Conservation (phyloP, 768 basidiomycete genomes). For the Chalciporus chontae region DNA sequence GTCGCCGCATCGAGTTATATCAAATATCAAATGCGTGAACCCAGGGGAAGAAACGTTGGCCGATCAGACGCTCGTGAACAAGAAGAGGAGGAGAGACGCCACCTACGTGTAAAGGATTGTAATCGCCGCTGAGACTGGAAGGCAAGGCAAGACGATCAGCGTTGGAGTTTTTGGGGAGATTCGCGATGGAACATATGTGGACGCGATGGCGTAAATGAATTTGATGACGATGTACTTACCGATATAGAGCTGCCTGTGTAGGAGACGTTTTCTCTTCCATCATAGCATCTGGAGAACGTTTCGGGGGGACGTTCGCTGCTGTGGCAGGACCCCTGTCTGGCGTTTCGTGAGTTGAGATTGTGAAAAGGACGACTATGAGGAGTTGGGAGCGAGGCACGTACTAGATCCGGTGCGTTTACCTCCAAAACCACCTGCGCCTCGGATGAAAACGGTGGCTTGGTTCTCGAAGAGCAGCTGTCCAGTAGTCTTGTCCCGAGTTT, state of each 20-base stretch:
- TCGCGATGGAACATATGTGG: not conserved
- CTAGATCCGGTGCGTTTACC: conserved; percentile 84
- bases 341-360: not conserved
- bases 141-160: not conserved
- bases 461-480: conserved; percentile 89
- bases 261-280: conserved; percentile 83
- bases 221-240: conserved; percentile 43
- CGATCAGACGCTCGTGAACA: conserved; percentile 2
- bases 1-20: not conserved
- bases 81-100: not conserved
- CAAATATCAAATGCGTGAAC: not conserved
- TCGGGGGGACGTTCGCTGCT: conserved; percentile 75
- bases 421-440: conserved; percentile 94
- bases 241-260: conserved; percentile 87
- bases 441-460: conserved; percentile 87
- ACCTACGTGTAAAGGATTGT: conserved; percentile 83
- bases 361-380: not conserved
- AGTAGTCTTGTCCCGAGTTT: conserved; percentile 75
- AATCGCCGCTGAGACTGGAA: conserved; percentile 80
- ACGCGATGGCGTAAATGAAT: not conserved
- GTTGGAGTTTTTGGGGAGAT: too few relatives aligned
- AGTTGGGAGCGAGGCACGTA: conserved; percentile 32
- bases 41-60: conserved; percentile 2
- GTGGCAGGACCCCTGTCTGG: conserved; percentile 88
- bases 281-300: conserved; percentile 79